A percentile compares a stretch with the other conserved stretches of the same genome.
Conservation (phyloP, 169 alveolate genomes). For the Plasmodium sp. region DNA sequence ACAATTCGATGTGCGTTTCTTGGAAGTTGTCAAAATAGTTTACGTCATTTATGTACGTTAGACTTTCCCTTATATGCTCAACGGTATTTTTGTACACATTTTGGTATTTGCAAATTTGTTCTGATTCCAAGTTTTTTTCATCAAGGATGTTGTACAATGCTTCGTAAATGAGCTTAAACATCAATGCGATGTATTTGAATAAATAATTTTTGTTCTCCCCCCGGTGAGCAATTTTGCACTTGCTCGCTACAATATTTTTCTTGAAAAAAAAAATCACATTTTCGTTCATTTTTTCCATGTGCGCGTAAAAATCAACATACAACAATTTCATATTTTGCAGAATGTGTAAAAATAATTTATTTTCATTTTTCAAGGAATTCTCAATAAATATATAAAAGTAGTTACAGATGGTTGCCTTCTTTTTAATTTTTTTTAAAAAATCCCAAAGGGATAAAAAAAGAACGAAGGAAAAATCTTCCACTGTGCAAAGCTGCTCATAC, state of each 20-base stretch:
- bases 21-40: constrained; percentile 48
- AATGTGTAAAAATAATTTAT: constrained; percentile 46
- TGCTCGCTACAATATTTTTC: neutral
- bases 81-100: constrained; percentile 34
- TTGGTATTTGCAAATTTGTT: constrained; percentile 25
- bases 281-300: constrained; percentile 24
- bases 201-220: constrained; percentile 26
- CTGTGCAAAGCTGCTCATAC: neutral
- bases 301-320: constrained; percentile 11
- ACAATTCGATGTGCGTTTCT: constrained; percentile 18
- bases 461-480: constrained; percentile 35
- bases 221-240: constrained; percentile 16
- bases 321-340: constrained; percentile 11
- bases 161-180: constrained; percentile 40
- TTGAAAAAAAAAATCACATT: neutral
- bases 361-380: constrained; percentile 62
- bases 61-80: constrained; percentile 30
- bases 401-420: constrained; percentile 33
- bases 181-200: constrained; percentile 54
- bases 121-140: constrained; percentile 40
- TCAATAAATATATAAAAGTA: constrained; percentile 72
- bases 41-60: constrained; percentile 40
- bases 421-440: constrained; percentile 43
- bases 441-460: constrained; percentile 39
- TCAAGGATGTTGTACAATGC: constrained; percentile 60